These are phyloP conservation scores for Amanita molliuscula DNA, from an alignment of 768 basidiomycete species.

Conservation along the genomic window DNA sequence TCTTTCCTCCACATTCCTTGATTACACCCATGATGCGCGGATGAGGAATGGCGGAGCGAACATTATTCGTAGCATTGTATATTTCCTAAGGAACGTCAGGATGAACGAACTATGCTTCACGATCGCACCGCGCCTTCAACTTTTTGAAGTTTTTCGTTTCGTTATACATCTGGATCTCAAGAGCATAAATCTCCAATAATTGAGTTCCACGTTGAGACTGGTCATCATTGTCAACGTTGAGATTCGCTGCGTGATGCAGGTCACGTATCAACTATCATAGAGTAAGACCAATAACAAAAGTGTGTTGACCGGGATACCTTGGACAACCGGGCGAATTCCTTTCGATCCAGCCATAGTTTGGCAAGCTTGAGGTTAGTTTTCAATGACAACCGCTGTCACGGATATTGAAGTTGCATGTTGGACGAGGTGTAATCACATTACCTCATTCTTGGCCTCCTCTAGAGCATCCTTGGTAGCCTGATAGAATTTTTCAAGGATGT, in stretches of 20 bases:
- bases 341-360: conserved; percentile 93
- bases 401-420: neutral
- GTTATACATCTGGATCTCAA: conserved; percentile 99
- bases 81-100: conserved; percentile 61
- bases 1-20: conserved; percentile 98
- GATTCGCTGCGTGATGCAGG: conserved; percentile 55
- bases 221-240: conserved; percentile 56
- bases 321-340: conserved; percentile 77
- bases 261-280: conserved; percentile 60
- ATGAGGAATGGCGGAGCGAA: conserved; percentile 95
- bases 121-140: conserved; percentile 52
- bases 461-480: conserved; percentile 85
- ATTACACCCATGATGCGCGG: conserved; percentile 98
- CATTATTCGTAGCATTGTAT: conserved; percentile 88
- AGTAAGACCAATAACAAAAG: conserved; percentile 2
- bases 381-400: conserved; percentile 69
- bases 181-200: conserved; percentile 91
- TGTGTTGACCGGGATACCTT: conserved; percentile 38
- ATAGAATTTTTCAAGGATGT: conserved; percentile 90
- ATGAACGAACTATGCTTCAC: neutral
- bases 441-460: conserved; percentile 94
- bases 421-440: conserved; percentile 20
- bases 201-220: conserved; percentile 93
- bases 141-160: conserved; percentile 95
- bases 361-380: conserved; percentile 97